Evolutionary conservation across 352 stramenopile genomes (phyloP).

Genomic region (Phytophthora rubi): DNA sequence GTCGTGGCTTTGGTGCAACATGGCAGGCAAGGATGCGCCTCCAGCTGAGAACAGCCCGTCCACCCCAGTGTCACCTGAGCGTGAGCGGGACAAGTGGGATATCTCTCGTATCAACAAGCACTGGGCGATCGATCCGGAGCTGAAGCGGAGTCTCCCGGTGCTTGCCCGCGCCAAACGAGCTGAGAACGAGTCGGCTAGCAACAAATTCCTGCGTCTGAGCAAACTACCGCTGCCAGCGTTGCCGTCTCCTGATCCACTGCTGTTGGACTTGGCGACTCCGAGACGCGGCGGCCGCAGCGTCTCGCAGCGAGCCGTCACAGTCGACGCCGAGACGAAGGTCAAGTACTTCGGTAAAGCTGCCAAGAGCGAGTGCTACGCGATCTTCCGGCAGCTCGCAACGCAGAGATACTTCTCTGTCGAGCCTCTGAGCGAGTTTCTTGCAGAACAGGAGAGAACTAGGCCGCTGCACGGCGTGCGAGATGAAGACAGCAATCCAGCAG

Average conservation of each 20-base stretch:
- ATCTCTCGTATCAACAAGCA: conserved; percentile 77
- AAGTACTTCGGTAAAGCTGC: conserved; percentile 72
- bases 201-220: conserved; percentile 73
- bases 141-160: conserved; percentile 59
- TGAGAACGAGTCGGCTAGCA: conserved; percentile 52
- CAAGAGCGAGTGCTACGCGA: conserved; percentile 59
- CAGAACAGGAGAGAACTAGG: conserved; percentile 38
- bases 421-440: conserved; percentile 62
- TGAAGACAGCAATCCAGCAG: conserved; percentile 15
- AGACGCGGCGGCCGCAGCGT: conserved; percentile 32
- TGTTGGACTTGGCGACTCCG: conserved; percentile 41
- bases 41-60: conserved; percentile 8
- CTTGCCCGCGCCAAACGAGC: conserved; percentile 60
- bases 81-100: conserved; percentile 48
- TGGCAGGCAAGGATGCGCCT: conserved; percentile 24
- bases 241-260: conserved; percentile 33
- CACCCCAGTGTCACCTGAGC: conserved; percentile 1
- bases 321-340: conserved; percentile 63
- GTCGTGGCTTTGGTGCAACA: conserved; percentile 4
- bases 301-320: conserved; percentile 39
- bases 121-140: conserved; percentile 76
- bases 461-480: conserved; percentile 21
- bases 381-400: conserved; percentile 71
- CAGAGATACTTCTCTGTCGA: conserved; percentile 69
- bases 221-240: conserved; percentile 53